Conservation (phyloP, 2,329 filamentous ascomycete species). For the Penicillium sclerotiorum region DNA sequence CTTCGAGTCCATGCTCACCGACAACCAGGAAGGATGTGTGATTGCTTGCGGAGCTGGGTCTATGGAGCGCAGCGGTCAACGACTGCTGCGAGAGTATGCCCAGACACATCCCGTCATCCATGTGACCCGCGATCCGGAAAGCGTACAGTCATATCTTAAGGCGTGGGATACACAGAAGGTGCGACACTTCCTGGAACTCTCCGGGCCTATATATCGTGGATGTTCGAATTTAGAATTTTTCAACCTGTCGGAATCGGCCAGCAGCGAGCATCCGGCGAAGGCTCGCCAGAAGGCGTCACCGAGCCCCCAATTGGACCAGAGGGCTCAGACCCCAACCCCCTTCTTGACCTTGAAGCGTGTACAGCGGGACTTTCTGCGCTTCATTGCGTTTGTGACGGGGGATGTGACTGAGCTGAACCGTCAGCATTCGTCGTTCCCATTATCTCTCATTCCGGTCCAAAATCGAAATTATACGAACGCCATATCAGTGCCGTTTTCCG, state of each 20-base stretch:
- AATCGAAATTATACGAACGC: slow-evolving; percentile 68
- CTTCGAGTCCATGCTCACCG: slow-evolving; percentile 60
- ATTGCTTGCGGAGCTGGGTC: slow-evolving; percentile 72
- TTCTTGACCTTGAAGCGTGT: slow-evolving; percentile 69
- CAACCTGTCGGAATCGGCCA: slow-evolving; percentile 64
- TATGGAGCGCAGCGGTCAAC: slow-evolving; percentile 66
- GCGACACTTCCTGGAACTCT: slow-evolving; percentile 58
- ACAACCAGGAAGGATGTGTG: slow-evolving; percentile 63
- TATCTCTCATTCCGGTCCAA: slow-evolving; percentile 64
- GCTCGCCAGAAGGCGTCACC: slow-evolving; percentile 30
- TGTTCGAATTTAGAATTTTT: slow-evolving; percentile 78
- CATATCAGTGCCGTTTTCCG: slow-evolving; percentile 62
- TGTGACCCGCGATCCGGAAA: slow-evolving; percentile 65
- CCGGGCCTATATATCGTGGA: slow-evolving; percentile 58
- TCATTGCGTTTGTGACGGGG: slow-evolving; percentile 62
- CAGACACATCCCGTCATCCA: slow-evolving; percentile 71
- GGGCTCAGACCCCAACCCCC: slow-evolving; percentile 52
- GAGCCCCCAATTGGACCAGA: slow-evolving; percentile 37
- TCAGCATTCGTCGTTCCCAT: slow-evolving; percentile 57
- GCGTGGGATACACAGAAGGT: slow-evolving; percentile 60
- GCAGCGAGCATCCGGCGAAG: slow-evolving; percentile 28
- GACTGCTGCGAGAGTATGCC: slow-evolving; percentile 63
- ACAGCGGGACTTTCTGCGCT: slow-evolving; percentile 70
- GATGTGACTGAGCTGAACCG: slow-evolving; percentile 33
- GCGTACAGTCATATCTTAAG: slow-evolving; percentile 65